Evolutionary conservation across 2,329 filamentous ascomycete genomes (phyloP), one percentile per base, ranked within the genome.

Genomic region (Scorias spongiosa): DNA sequence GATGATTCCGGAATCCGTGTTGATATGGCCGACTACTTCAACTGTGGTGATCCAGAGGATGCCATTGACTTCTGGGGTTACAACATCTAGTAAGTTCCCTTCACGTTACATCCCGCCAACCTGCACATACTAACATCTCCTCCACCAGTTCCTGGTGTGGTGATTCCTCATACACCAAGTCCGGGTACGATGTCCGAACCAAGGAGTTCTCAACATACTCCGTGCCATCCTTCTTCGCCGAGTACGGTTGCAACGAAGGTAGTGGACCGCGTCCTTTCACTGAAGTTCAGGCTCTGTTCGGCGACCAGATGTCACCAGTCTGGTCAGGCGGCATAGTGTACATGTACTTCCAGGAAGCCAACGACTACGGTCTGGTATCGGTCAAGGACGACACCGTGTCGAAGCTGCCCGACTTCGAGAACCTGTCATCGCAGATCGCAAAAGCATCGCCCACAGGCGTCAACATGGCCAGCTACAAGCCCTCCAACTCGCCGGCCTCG

Each of bases 61-160:
- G 64, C 82, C 48, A 94, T 96, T 52, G 91, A 98, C 67, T 96
- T 93, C 73, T 98, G 88, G 84, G 91, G 91, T 47, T 96, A 96
- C 81, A 98, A 98, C 74, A 94, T 96, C 69, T 98, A 98, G 32
- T 36, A 15, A 36, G 32, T 36, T 36, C 9, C 20, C 20, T 26
- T 7, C 7, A 26, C 7, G 20, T 26, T n/a, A n/a, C n/a, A 26
- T 26, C 3, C 20, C 20, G 4, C 3, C 20, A 26, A 7, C 20
- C 7, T 26, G 7, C 20, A 26, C 20, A 26, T 26, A 26, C 20
- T 26, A 26, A 26, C 20, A 26, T 7, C 20, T 7, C 20, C 3
- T 26, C 20, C 20, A 12, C 11, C 32, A 36, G 32, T 75, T 93
- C 88, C 43, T 98, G 91, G 91, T 98, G 91, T 63, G 91, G 89